Conservation (phyloP, 805 yeast genomes). For the Cephaloascus albidus region DNA sequence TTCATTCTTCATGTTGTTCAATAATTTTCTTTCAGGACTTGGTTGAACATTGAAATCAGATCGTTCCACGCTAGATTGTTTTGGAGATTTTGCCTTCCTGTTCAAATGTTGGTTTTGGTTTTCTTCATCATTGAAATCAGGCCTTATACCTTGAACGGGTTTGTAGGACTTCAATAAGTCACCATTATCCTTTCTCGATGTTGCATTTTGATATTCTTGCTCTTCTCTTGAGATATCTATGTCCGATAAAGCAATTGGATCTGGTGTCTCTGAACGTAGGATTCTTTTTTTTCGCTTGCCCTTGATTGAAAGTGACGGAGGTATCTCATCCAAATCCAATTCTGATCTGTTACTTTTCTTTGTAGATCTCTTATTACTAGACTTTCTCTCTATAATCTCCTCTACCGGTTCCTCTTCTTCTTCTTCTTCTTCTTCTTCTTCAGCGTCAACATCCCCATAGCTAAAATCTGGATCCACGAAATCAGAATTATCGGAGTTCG, state of each 20-base stretch:
- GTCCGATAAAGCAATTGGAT: neutral
- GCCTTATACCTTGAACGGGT: neutral
- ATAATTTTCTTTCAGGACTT: too few relatives aligned
- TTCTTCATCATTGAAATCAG: neutral
- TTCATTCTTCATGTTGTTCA: too few relatives aligned
- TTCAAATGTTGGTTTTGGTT: neutral
- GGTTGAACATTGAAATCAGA: too few relatives aligned
- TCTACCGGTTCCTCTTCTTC: neutral
- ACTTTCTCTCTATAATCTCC: too few relatives aligned
- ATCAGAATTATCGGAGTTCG: too few relatives aligned
- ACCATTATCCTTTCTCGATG: neutral
- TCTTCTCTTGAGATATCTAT: neutral
- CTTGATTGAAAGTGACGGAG: neutral
- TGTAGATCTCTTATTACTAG: neutral
- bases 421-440: neutral
- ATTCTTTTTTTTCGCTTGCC: neutral
- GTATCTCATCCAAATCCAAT: neutral
- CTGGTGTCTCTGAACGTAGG: neutral
- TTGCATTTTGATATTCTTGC: neutral
- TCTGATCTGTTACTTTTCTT: neutral
- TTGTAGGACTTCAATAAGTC: neutral
- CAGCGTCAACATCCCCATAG: constrained; percentile 1
- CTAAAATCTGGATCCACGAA: too few relatives aligned
- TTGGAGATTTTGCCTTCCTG: neutral
- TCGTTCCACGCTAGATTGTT: too few relatives aligned